Conservation (phyloP, 371 early-diverging fungal species). For the Mucor ambiguus region DNA sequence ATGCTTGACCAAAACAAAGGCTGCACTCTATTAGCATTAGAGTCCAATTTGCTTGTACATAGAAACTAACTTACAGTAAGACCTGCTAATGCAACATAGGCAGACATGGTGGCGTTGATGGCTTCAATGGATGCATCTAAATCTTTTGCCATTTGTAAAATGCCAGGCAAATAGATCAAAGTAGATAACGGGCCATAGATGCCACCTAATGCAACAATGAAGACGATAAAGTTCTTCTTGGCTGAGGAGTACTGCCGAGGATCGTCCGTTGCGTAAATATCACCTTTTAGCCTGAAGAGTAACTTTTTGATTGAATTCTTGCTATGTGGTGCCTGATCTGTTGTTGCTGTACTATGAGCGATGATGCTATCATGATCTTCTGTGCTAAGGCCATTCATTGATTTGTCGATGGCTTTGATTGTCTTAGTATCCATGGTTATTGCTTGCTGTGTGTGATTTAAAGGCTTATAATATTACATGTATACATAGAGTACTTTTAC, state of each 20-base stretch:
- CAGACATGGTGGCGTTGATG: conserved; percentile 39
- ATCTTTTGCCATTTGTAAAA: conserved; percentile 30
- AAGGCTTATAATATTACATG: background rate
- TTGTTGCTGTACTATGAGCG: background rate
- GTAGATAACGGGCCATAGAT: conserved; percentile 36
- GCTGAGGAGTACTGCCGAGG: conserved; percentile 32
- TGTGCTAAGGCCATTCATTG: background rate
- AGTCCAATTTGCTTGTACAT: background rate
- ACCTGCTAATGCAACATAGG: conserved; percentile 34
- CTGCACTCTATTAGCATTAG: conserved; percentile 1
- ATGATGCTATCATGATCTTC: background rate
- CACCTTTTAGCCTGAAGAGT: background rate
- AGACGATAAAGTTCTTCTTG: conserved; percentile 35
- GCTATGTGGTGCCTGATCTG: background rate
- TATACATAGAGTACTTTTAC: background rate
- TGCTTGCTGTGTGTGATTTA: background rate
- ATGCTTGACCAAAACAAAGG: conserved; percentile 68
- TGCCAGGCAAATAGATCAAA: conserved; percentile 47
- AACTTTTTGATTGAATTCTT: background rate
- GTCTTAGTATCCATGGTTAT: background rate
- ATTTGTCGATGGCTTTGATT: background rate
- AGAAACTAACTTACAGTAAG: conserved; percentile 22
- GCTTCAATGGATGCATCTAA: conserved; percentile 28
- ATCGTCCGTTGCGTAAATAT: conserved; percentile 24
- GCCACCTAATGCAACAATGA: conserved; percentile 21